Evolutionary conservation across 2,329 filamentous ascomycete genomes (phyloP).

Genomic region (Periconia macrospinosa): DNA sequence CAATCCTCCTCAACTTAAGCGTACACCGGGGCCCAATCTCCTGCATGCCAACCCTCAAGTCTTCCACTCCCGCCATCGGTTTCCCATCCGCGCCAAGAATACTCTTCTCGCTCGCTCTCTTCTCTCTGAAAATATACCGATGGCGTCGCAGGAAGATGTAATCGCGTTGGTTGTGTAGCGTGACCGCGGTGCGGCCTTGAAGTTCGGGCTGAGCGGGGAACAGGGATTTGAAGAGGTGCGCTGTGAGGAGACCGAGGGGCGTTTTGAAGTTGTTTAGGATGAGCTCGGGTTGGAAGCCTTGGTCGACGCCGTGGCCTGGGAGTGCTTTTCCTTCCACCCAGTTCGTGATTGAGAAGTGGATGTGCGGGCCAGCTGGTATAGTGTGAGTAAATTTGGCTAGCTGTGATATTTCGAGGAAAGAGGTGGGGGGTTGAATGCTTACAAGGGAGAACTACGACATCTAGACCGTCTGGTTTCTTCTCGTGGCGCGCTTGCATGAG

Average conservation of each 20-base stretch:
- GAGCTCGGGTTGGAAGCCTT: constrained; percentile 86
- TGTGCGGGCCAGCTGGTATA: constrained; percentile 87
- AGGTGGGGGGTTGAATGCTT: too few species aligned
- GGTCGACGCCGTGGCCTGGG: constrained; percentile 84
- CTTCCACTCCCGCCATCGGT: constrained; percentile 80
- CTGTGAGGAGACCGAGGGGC: constrained; percentile 83
- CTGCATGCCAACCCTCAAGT: constrained; percentile 83
- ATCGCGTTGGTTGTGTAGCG: constrained; percentile 91
- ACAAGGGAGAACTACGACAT: constrained; percentile 80
- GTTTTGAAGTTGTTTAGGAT: constrained; percentile 95
- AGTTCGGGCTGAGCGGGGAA: constrained; percentile 84
- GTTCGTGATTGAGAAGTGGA: constrained; percentile 88
- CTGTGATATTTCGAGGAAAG: too few species aligned
- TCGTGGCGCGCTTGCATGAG: constrained; percentile 75
- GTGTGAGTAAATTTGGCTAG: too few species aligned
- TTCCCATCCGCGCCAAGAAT: constrained; percentile 81
- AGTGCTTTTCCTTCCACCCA: constrained; percentile 88
- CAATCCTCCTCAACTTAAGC: constrained; percentile 85
- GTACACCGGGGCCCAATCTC: constrained; percentile 77
- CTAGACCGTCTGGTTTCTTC: constrained; percentile 80
- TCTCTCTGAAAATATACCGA: constrained; percentile 90
- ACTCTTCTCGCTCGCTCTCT: constrained; percentile 81
- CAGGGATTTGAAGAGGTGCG: constrained; percentile 75
- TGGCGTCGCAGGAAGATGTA: constrained; percentile 93
- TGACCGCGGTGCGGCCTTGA: constrained; percentile 84